Evolutionary conservation across 768 basidiomycete genomes (phyloP).

Genomic region (Botryobasidium botryosum): DNA sequence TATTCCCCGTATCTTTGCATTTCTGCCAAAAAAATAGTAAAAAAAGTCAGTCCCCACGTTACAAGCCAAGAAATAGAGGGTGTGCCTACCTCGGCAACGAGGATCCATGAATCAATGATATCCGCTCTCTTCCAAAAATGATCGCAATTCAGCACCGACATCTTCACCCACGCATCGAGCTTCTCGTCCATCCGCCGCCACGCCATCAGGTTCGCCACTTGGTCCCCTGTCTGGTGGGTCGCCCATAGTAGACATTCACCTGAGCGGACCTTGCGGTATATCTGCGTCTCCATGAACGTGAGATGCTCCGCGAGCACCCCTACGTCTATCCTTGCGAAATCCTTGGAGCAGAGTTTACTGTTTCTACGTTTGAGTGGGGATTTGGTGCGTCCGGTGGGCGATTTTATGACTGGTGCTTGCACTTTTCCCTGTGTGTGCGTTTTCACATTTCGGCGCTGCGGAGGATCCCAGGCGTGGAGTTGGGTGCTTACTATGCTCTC

Average conservation of each 20-base stretch:
- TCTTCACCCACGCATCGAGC: conserved; percentile 49
- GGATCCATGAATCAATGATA: conserved; percentile 57
- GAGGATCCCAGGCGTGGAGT: too few species aligned
- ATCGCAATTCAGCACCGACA: conserved; percentile 38
- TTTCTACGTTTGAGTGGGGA: too few species aligned
- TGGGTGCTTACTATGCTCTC: too few species aligned
- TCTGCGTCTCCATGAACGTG: conserved; percentile 50
- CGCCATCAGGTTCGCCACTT: conserved; percentile 28
- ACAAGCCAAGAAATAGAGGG: neutral
- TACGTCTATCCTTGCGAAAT: too few species aligned
- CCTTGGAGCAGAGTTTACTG: too few species aligned
- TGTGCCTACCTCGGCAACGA: conserved; percentile 52
- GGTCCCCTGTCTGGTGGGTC: conserved; percentile 23
- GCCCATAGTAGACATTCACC: conserved; percentile 59
- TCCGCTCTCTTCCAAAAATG: conserved; percentile 36
- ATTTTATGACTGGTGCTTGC: too few species aligned
- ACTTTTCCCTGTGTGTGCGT: too few species aligned
- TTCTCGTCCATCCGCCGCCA: conserved; percentile 42
- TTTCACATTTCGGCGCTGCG: too few species aligned
- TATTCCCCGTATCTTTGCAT: conserved; percentile 1
- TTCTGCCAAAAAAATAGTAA: neutral
- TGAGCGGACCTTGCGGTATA: conserved; percentile 51
- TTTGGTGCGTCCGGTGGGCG: too few species aligned
- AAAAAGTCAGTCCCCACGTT: neutral
- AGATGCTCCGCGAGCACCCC: conserved; percentile 64